Percentiles rank a stretch among this genome's conserved stretches.
These are phyloP conservation scores for Bryoerythrophyllum caledonicum DNA, from an alignment of 225 moss, liverwort and hornwort genomes.

Conservation along the genomic window DNA sequence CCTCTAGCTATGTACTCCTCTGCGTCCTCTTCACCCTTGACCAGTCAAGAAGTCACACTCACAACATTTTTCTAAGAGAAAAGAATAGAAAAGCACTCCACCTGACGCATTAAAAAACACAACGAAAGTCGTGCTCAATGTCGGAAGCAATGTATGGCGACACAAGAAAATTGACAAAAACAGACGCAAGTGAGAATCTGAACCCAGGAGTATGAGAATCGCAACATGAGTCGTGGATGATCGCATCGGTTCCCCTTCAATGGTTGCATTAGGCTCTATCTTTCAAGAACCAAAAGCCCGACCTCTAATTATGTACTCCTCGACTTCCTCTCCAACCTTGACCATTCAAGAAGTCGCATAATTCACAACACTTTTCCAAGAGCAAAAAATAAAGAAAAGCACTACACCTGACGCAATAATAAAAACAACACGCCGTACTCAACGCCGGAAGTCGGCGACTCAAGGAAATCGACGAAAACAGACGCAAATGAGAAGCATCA, in stretches of 20 bases:
- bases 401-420: constrained; percentile 33
- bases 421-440: not conserved
- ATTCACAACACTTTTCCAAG: not conserved
- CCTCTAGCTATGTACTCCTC: not conserved
- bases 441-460: not conserved
- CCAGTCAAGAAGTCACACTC: not conserved
- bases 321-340: constrained; percentile 1
- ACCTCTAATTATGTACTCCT: not conserved
- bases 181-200: not conserved
- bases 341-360: not conserved
- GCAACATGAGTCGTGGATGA: not conserved
- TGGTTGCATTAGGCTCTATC: too few species aligned
- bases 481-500: not conserved
- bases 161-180: not conserved
- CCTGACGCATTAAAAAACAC: constrained; percentile 28
- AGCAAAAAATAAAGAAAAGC: not conserved
- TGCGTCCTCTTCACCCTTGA: not conserved
- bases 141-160: constrained; percentile 1
- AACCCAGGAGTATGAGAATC: too few species aligned
- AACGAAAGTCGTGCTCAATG: not conserved
- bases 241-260: constrained; percentile 5
- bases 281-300: not conserved
- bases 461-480: not conserved
- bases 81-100: not conserved
- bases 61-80: not conserved